Base-by-base conservation (phyloP, 179 eudicot genomes). In the Carnegiea gigantea region DNA sequence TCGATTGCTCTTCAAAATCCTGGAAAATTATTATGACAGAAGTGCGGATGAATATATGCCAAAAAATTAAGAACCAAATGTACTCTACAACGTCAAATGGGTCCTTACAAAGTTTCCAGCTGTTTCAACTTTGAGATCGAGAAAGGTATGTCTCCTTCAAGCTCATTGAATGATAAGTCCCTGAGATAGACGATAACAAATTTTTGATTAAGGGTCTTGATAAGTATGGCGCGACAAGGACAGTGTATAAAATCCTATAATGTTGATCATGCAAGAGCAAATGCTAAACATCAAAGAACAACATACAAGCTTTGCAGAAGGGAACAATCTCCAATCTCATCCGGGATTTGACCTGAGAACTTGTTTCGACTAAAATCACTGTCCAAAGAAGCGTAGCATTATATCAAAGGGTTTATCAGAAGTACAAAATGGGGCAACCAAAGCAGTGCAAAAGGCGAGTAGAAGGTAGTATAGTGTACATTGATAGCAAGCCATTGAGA, bases 241-340 rank as follows among this genome's bases (percentile, higher is more conserved):
- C 2, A n/a, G 8, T 62, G 7, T 15, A 54, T 9, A 67, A 28
- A 15, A 67, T 26, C 21, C 21, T 15, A 18, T 36, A 2, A 51
- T 36, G 75, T 43, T 7, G 28, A 44, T 40, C 67, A 85, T 20
- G 57, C 54, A 76, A 48, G 9, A 70, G 7, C 26, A 57, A 72
- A 18, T 21, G 20, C 24, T 1, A 18, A 23, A 57, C 48, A 53
- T 51, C n/a, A 14, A 59, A 15, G 6, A 62, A 30, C 71, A 73
- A 85, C 97, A 92, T 85, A 97, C 99, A 97, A 79, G 90, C 84
- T 87, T 80, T 78, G 81, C 81, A 97, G 82, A 18, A 88, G 82
- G 17, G 93, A 89, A 81, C 99, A 97, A 74, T 97, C 98, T 21
- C 99, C 99, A 82, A 97, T 92, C 88, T 97, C 99, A 84, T 97